Evolutionary conservation across 129 eudicot species (phyloP), one percentile per base, ranked within the genome.

Genomic region (Escallonia rubra): DNA sequence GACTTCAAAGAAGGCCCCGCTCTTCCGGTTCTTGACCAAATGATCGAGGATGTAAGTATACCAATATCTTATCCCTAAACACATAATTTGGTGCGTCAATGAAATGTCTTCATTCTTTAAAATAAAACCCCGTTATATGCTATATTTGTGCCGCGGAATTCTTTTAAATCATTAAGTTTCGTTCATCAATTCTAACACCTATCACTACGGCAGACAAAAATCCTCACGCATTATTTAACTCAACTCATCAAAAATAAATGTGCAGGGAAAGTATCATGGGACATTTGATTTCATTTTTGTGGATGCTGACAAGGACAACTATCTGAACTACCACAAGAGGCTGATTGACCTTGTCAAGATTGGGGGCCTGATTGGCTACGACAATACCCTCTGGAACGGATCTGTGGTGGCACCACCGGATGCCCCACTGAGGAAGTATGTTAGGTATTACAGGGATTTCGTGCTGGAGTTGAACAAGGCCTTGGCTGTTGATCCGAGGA

Each of bases 401-500:
- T 75, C 80, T 41, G 61, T 75, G 56, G 80, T 63, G 42, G 74
- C 74, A 4, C 74, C 74, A 4, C 42, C 74, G 2, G 74, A 75
- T 23, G 74, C 74, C 6, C 80, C 80, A 38, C 56, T 75, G 15
- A 59, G 79, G 56, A 74, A 74, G 68, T 74, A 74, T 43, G 73
- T 74, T 13, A 49, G 79, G 63, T 74, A 74, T 61, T 74, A 74
- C 55, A 66, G 70, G 55, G 82, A 77, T 64, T 77, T 77, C 16
- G 82, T 77, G 51, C 40, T 72, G 65, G 82, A 77, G 65, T 69
- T 77, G 56, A 77, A 77, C 77, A 77, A 71, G 63, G 77, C 82
- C 52, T 48, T 77, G 41, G 82, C 82, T 15, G 70, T 34, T 53
- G 82, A 77, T 56, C 65, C 66, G 8, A 65, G 77, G 57, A 65